Conservation (phyloP, 2,329 filamentous ascomycete species). For the Diaporthe sp. region DNA sequence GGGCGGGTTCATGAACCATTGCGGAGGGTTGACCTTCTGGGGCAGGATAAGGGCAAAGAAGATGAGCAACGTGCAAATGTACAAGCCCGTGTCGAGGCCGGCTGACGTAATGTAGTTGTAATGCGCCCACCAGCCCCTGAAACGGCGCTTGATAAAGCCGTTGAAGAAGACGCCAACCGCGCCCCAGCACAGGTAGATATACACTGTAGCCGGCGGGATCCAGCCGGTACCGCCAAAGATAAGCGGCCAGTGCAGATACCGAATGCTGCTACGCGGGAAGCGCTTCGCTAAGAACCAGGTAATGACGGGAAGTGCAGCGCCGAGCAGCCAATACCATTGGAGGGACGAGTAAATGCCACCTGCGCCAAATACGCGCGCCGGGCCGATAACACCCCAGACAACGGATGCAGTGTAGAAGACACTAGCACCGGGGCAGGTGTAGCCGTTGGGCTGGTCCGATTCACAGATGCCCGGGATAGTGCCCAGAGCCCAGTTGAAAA, state of each 20-base stretch:
- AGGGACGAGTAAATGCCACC: slow-evolving; percentile 50
- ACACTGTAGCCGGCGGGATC: slow-evolving; percentile 58
- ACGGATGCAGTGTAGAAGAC: slow-evolving; percentile 56
- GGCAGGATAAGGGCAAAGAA: slow-evolving; percentile 47
- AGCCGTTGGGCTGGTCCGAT: slow-evolving; percentile 45
- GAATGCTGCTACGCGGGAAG: slow-evolving; percentile 44
- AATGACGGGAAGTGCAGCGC: slow-evolving; percentile 47
- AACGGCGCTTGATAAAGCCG: slow-evolving; percentile 60
- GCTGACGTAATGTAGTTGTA: slow-evolving; percentile 70
- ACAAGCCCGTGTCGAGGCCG: slow-evolving; percentile 64
- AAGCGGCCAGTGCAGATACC: slow-evolving; percentile 49
- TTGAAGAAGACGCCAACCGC: slow-evolving; percentile 67
- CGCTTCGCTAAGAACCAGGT: slow-evolving; percentile 45
- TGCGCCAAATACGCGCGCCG: slow-evolving; percentile 51
- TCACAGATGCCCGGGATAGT: slow-evolving; percentile 63
- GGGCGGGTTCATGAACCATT: slow-evolving; percentile 43
- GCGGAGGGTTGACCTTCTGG: slow-evolving; percentile 38
- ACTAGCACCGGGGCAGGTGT: slow-evolving; percentile 52
- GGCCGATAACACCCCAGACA: slow-evolving; percentile 55
- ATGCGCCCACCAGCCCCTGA: slow-evolving; percentile 66
- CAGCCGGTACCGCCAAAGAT: slow-evolving; percentile 50
- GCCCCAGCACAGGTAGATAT: slow-evolving; percentile 63
- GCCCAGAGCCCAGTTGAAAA: slow-evolving; percentile 56
- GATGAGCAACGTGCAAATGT: slow-evolving; percentile 65
- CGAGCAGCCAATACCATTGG: slow-evolving; percentile 51